Evolutionary conservation across 2,329 filamentous ascomycete species (phyloP).

Genomic region (Fusarium nanum): DNA sequence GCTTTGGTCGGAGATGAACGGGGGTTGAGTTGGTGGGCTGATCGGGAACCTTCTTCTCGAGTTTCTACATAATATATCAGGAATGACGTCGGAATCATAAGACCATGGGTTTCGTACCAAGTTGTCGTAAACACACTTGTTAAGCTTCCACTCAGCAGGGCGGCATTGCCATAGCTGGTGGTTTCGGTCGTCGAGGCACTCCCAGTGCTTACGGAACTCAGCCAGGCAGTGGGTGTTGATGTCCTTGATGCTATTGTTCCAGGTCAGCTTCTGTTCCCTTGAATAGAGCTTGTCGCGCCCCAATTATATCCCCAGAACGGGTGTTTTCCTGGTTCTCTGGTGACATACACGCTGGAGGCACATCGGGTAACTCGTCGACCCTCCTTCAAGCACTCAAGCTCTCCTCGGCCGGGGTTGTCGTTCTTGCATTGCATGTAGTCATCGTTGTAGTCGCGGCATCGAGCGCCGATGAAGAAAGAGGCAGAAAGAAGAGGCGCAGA

Average conservation of each 20-base stretch:
- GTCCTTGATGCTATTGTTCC: slow-evolving; percentile 78
- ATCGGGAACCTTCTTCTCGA: slow-evolving; percentile 84
- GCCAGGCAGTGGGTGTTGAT: slow-evolving; percentile 94
- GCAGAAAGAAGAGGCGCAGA: slow-evolving; percentile 93
- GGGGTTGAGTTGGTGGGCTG: slow-evolving; percentile 76
- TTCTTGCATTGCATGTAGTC: slow-evolving; percentile 99
- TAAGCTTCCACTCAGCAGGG: slow-evolving; percentile 86
- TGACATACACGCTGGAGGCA: slow-evolving; percentile 90
- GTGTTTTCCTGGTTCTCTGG: not conserved
- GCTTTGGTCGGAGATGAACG: slow-evolving; percentile 76
- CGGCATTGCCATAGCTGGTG: slow-evolving; percentile 98
- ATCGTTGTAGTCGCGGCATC: slow-evolving; percentile 96
- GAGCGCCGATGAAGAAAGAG: slow-evolving; percentile 95
- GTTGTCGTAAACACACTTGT: slow-evolving; percentile 96
- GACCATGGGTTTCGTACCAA: slow-evolving; percentile 70
- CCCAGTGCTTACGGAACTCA: slow-evolving; percentile 93
- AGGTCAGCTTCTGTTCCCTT: slow-evolving; percentile 28
- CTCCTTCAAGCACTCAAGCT: slow-evolving; percentile 95
- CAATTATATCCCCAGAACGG: not conserved
- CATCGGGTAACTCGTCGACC: slow-evolving; percentile 96
- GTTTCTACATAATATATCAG: slow-evolving; percentile 65
- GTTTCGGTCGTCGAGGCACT: slow-evolving; percentile 96
- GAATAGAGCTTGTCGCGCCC: not conserved
- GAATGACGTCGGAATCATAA: not conserved
- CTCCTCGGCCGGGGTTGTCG: slow-evolving; percentile 88